These are phyloP conservation scores for Pyrenochaeta sp. DNA, from an alignment of 2,329 filamentous ascomycete species.

Conservation along the genomic window DNA sequence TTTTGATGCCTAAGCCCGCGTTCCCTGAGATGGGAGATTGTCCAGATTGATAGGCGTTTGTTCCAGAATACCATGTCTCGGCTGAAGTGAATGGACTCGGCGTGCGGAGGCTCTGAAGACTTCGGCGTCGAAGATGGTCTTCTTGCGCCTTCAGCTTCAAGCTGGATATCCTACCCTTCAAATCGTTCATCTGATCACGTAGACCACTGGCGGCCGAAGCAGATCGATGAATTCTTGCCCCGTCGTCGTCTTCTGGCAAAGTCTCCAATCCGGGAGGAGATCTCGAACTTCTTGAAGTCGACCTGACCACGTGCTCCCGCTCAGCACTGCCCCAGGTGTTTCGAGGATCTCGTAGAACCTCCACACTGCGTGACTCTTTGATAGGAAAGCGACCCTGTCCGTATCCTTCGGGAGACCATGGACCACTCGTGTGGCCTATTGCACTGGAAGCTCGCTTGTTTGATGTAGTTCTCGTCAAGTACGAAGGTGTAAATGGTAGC, in stretches of 20 bases:
- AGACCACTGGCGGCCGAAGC: constrained; percentile 77
- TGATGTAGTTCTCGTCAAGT: constrained; percentile 32
- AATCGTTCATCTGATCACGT: constrained; percentile 83
- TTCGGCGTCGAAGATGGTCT: constrained; percentile 80
- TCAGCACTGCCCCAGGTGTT: constrained; percentile 33
- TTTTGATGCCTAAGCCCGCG: constrained; percentile 41
- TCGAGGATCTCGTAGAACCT: constrained; percentile 48
- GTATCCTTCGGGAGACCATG: constrained; percentile 48
- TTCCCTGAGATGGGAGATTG: constrained; percentile 33
- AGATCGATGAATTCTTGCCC: constrained; percentile 65
- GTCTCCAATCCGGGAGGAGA: constrained; percentile 51
- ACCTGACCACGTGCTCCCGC: constrained; percentile 41
- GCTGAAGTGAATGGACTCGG: constrained; percentile 83
- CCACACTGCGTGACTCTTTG: constrained; percentile 51
- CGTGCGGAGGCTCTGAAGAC: constrained; percentile 76
- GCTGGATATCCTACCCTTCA: constrained; percentile 85
- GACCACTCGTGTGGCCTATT: constrained; percentile 46
- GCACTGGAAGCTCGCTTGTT: constrained; percentile 52
- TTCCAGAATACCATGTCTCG: constrained; percentile 63
- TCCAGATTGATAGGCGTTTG: constrained; percentile 37
- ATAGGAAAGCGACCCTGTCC: constrained; percentile 48
- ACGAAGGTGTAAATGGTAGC: constrained; percentile 41
- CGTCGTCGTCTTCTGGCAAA: constrained; percentile 50
- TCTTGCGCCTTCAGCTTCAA: constrained; percentile 80
- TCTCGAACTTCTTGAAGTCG: constrained; percentile 50